Percentiles rank a stretch among this genome's conserved stretches.
phyloP scores from a whole-genome alignment of 345 rosid species.

The Conringia planisiliqua region DNA sequence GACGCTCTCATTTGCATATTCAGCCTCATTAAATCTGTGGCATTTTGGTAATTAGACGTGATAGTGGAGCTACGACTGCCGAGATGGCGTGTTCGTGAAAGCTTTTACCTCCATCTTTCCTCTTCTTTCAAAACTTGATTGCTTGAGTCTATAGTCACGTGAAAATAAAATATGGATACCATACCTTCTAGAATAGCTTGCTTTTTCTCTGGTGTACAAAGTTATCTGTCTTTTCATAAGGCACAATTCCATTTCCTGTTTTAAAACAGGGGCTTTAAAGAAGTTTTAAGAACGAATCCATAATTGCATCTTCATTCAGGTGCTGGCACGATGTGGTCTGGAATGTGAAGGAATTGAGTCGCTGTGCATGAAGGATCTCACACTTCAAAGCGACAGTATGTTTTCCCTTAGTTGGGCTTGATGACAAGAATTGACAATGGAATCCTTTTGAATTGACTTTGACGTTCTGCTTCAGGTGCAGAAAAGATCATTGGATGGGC shows the following conservation, averaged over 20 bases:
- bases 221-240: neutral
- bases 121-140: neutral
- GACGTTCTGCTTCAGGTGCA: slow-evolving; percentile 49
- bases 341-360: slow-evolving; percentile 72
- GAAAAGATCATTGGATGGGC: slow-evolving; percentile 93
- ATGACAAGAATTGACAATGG: neutral
- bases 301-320: slow-evolving; percentile 42
- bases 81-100: neutral
- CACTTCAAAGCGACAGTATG: slow-evolving; percentile 75
- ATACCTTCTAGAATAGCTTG: neutral
- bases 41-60: neutral
- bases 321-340: slow-evolving; percentile 57
- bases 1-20: neutral
- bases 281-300: neutral
- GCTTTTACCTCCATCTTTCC: neutral
- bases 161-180: neutral
- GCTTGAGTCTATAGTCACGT: neutral
- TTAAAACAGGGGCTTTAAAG: neutral
- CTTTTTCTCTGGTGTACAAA: neutral
- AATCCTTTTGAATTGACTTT: neutral
- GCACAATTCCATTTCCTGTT: neutral
- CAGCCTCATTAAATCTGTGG: neutral
- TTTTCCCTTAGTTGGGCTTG: neutral
- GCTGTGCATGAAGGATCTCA: slow-evolving; percentile 69
- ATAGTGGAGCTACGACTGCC: neutral